Conservation (phyloP, 805 yeast genomes). For the Nakazawaea peltata region DNA sequence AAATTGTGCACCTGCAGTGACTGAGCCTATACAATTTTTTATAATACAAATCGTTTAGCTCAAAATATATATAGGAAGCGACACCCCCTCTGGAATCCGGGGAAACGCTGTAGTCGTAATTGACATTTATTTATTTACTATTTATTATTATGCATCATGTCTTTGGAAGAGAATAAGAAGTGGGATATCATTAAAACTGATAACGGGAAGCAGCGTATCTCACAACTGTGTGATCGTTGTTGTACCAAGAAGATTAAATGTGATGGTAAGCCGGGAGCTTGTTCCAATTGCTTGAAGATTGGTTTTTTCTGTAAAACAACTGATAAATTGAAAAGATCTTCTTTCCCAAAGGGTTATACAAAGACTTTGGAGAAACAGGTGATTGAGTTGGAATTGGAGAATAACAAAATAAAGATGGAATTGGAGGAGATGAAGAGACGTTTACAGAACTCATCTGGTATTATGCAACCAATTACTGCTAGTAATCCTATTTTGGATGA, state of each 20-base stretch:
- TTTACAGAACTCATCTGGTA: background rate
- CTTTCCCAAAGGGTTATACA: conserved; percentile 78
- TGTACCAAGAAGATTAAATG: conserved; percentile 71
- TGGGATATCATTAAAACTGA: conserved; percentile 24
- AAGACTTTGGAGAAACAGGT: conserved; percentile 62
- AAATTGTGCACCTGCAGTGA: too few relatives aligned
- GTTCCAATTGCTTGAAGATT: conserved; percentile 58
- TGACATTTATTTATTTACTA: background rate
- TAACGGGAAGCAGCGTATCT: conserved; percentile 39
- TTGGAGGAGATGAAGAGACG: conserved; percentile 21
- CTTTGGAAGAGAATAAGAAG: conserved; percentile 1
- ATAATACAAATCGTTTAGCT: too few relatives aligned
- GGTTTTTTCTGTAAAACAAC: conserved; percentile 65
- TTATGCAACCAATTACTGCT: background rate
- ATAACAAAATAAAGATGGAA: conserved; percentile 29
- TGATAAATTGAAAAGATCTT: conserved; percentile 67
- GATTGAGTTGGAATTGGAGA: conserved; percentile 51
- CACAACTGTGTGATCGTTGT: conserved; percentile 81
- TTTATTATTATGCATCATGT: background rate
- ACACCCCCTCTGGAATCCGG: too few relatives aligned
- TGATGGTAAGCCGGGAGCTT: conserved; percentile 60
- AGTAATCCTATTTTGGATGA: background rate
- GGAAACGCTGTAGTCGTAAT: too few relatives aligned
- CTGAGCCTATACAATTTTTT: too few relatives aligned
- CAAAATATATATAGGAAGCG: too few relatives aligned